These are phyloP conservation scores for Polychaeton citri DNA, from an alignment of 2,329 filamentous ascomycete genomes.

Conservation along the genomic window DNA sequence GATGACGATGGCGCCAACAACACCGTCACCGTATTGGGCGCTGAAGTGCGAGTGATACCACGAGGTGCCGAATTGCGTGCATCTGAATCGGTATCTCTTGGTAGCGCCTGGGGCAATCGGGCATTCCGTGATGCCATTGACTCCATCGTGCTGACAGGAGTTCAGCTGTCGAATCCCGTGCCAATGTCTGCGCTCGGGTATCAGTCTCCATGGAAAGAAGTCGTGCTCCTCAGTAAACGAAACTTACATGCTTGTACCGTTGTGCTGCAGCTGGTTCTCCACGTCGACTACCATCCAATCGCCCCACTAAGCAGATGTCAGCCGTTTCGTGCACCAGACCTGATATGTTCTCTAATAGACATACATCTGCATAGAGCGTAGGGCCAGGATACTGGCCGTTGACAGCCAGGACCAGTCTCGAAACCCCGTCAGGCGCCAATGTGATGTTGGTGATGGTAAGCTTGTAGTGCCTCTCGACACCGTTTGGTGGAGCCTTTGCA, in stretches of 20 bases:
- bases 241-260: slow-evolving; percentile 39
- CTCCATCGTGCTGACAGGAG: slow-evolving; percentile 44
- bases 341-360: slow-evolving; percentile 29
- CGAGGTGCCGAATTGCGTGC: slow-evolving; percentile 30
- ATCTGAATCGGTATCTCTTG: slow-evolving; percentile 43
- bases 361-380: slow-evolving; percentile 42
- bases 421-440: slow-evolving; percentile 26
- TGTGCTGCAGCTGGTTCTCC: slow-evolving; percentile 37
- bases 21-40: slow-evolving; percentile 30
- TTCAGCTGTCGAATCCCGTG: slow-evolving; percentile 47
- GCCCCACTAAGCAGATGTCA: slow-evolving; percentile 26
- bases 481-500: slow-evolving; percentile 26
- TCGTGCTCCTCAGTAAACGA: no score
- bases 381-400: slow-evolving; percentile 57
- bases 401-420: slow-evolving; percentile 32
- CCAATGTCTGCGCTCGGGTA: slow-evolving; percentile 33
- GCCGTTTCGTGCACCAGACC: not conserved
- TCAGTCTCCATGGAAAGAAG: no score
- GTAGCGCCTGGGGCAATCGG: slow-evolving; percentile 37
- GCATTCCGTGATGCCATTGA: slow-evolving; percentile 32
- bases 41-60: slow-evolving; percentile 33
- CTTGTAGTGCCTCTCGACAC: slow-evolving; percentile 22
- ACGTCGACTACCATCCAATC: slow-evolving; percentile 40
- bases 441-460: slow-evolving; percentile 23
- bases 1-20: slow-evolving; percentile 27